Conservation (phyloP, 2,329 filamentous ascomycete genomes). For the Colletotrichum limetticola region DNA sequence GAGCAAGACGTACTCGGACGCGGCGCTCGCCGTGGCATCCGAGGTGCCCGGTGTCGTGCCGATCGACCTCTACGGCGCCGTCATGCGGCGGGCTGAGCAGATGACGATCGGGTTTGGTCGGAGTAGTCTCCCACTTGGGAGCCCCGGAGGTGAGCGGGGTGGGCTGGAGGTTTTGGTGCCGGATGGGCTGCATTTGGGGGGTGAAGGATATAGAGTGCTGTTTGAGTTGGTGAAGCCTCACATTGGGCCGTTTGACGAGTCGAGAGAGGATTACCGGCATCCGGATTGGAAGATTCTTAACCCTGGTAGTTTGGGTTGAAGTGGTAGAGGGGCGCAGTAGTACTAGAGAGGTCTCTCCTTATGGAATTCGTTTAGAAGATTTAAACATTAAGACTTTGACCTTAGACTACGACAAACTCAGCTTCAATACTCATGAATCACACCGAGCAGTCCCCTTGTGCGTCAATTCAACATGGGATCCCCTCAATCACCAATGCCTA, state of each 20-base stretch:
- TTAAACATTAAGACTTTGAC: neutral
- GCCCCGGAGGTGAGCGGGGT: neutral
- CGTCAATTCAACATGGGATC: neutral
- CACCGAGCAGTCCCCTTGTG: no score
- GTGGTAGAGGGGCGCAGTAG: neutral
- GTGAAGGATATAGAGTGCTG: neutral
- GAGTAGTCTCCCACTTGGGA: neutral
- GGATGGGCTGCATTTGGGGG: neutral
- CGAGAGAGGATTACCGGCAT: neutral
- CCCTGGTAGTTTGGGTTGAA: neutral
- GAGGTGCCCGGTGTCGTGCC: neutral
- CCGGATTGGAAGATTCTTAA: neutral
- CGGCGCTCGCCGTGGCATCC: neutral
- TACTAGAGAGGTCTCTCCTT: neutral
- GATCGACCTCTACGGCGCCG: neutral
- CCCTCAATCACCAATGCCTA: neutral
- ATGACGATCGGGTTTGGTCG: neutral
- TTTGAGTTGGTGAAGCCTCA: neutral
- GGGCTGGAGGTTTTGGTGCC: neutral
- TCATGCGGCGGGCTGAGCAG: neutral
- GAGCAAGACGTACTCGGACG: neutral
- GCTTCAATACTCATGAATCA: neutral
- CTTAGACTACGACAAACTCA: neutral
- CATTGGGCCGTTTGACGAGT: neutral
- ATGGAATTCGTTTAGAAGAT: neutral